phyloP scores from a whole-genome alignment of 257 asterid species.

The Plantago major region DNA sequence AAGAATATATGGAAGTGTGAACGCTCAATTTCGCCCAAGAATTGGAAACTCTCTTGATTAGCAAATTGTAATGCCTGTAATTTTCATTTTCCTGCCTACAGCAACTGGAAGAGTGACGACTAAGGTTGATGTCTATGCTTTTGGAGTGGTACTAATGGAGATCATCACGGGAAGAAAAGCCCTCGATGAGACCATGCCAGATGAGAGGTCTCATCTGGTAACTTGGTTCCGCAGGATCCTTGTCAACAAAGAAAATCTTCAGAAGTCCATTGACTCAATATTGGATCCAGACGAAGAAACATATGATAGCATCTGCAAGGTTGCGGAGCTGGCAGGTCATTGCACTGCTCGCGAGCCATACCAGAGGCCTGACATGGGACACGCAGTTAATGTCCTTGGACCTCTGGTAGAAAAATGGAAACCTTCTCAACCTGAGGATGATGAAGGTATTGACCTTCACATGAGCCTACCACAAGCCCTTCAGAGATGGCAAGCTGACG shows the following conservation, averaged over 20 bases:
- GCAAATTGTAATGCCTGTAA: not conserved
- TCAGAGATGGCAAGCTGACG: constrained; percentile 89
- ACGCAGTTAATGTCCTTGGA: constrained; percentile 78
- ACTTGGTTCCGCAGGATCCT: constrained; percentile 94
- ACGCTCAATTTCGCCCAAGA: not conserved
- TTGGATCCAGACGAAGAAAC: constrained; percentile 77
- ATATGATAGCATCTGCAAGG: constrained; percentile 76
- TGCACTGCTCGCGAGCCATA: constrained; percentile 87
- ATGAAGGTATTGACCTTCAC: constrained; percentile 64
- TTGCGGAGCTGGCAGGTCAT: constrained; percentile 82
- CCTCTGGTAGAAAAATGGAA: constrained; percentile 93
- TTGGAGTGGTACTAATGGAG: constrained; percentile 90
- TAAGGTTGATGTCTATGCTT: constrained; percentile 88
- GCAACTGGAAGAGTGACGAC: constrained; percentile 97
- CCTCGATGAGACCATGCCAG: constrained; percentile 77
- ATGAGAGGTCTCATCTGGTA: constrained; percentile 79
- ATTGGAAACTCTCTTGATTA: not conserved
- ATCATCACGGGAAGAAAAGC: constrained; percentile 79
- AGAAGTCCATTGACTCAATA: constrained; percentile 57
- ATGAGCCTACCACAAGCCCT: constrained; percentile 90
- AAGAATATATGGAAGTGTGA: not conserved
- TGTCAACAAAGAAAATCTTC: constrained; percentile 68
- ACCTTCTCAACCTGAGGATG: constrained; percentile 62
- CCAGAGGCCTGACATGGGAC: constrained; percentile 99
- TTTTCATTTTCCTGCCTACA: constrained; percentile 25